Evolutionary conservation across 805 yeast genomes (phyloP).

Genomic region (Yamadazyma laniorum): DNA sequence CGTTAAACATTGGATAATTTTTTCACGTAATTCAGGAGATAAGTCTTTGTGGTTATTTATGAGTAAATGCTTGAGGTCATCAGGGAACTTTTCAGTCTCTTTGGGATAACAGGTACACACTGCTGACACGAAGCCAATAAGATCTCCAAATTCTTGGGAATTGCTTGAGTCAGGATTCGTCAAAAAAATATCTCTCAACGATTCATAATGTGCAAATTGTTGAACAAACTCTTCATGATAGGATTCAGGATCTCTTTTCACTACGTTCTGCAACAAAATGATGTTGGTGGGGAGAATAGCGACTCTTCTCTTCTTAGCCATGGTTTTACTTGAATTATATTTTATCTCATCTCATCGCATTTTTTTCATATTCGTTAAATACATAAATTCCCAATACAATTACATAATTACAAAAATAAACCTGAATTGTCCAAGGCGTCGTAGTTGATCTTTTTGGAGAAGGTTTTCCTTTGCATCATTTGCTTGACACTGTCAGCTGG

Average conservation of each 20-base stretch:
- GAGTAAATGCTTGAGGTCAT: conserved; percentile 69
- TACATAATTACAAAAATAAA: not conserved
- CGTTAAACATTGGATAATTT: conserved; percentile 82
- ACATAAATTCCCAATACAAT: too few relatives aligned
- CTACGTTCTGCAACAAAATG: conserved; percentile 85
- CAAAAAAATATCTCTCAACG: conserved; percentile 82
- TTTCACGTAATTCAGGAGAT: conserved; percentile 84
- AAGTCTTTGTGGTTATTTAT: conserved; percentile 76
- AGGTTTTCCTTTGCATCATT: conserved; percentile 71
- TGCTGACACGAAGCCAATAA: conserved; percentile 88
- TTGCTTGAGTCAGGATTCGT: conserved; percentile 57
- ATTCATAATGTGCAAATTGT: conserved; percentile 90
- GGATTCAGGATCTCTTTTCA: conserved; percentile 90
- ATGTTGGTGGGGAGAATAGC: conserved; percentile 92
- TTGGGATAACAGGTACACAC: conserved; percentile 88
- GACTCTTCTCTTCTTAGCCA: conserved; percentile 89
- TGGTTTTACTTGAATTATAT: conserved; percentile 22
- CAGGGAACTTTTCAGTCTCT: conserved; percentile 82
- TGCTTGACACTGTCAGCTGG: conserved; percentile 80
- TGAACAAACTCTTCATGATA: conserved; percentile 91
- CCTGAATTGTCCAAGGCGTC: conserved; percentile 41
- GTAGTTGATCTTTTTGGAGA: conserved; percentile 89
- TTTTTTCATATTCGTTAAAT: too few relatives aligned
- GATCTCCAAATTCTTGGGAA: conserved; percentile 67
- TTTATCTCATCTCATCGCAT: conserved; percentile 10